Evolutionary conservation across 805 yeast species (phyloP).

Genomic region (Saccharomycopsis javanensis): DNA sequence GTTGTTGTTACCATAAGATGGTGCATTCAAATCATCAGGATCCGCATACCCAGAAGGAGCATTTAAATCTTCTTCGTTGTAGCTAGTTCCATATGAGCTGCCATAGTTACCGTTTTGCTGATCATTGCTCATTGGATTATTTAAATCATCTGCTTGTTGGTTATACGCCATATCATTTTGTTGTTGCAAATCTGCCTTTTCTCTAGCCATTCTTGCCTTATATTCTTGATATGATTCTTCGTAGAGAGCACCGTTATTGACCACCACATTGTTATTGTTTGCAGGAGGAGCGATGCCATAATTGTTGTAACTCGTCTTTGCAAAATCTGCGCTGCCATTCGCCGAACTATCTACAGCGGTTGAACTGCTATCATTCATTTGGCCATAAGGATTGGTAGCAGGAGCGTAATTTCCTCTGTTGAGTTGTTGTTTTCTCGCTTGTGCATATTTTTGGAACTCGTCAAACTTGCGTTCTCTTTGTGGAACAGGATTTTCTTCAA

Average conservation of each 20-base stretch:
- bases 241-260: slow-evolving; percentile 1
- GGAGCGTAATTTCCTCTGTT: background rate
- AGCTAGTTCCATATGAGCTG: background rate
- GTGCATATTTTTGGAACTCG: slow-evolving; percentile 11
- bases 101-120: background rate
- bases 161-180: background rate
- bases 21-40: slow-evolving; percentile 21
- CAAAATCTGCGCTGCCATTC: background rate
- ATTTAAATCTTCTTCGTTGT: no score
- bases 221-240: slow-evolving; percentile 18
- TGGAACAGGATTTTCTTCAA: background rate
- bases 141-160: slow-evolving; percentile 25
- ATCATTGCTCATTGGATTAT: slow-evolving; percentile 10
- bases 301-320: background rate
- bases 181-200: background rate
- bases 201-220: slow-evolving; percentile 10
- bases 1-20: no score
- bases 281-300: background rate
- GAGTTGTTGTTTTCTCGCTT: background rate
- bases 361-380: background rate
- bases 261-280: background rate
- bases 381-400: background rate
- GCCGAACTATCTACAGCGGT: background rate
- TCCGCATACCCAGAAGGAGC: no score
- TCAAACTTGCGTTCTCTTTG: slow-evolving; percentile 9